Conservation (phyloP, 1,139 yeast genomes). For the Kodamaea arcana region DNA sequence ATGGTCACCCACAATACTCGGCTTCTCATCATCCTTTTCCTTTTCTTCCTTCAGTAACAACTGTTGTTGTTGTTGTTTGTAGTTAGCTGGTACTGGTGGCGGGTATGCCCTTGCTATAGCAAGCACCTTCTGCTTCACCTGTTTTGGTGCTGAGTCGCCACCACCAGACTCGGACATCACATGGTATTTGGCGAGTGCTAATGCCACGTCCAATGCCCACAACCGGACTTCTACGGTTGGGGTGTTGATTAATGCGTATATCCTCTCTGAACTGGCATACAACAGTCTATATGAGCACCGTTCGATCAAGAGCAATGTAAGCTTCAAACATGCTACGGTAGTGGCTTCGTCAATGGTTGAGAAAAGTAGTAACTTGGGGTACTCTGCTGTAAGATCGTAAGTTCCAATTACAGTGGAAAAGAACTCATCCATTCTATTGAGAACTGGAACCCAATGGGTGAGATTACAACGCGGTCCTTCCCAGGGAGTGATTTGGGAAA, state of each 20-base stretch:
- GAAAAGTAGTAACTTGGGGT: slow-evolving; percentile 44
- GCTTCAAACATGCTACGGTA: slow-evolving; percentile 52
- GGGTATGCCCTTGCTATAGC: slow-evolving; percentile 56
- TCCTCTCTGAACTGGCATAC: slow-evolving; percentile 63
- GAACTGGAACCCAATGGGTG: slow-evolving; percentile 70
- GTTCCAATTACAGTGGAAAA: slow-evolving; percentile 51
- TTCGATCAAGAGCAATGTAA: slow-evolving; percentile 61
- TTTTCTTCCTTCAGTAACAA: slow-evolving; percentile 13
- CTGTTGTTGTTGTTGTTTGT: slow-evolving; percentile 16
- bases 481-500: slow-evolving; percentile 39
- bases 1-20: slow-evolving; percentile 41
- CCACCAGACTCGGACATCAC: slow-evolving; percentile 1
- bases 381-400: slow-evolving; percentile 51
- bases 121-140: slow-evolving; percentile 41
- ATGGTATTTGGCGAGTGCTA: slow-evolving; percentile 48
- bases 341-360: slow-evolving; percentile 41
- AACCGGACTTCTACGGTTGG: slow-evolving; percentile 59
- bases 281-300: slow-evolving; percentile 66
- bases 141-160: slow-evolving; percentile 35
- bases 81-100: slow-evolving; percentile 43
- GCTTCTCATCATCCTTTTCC: slow-evolving; percentile 13
- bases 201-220: slow-evolving; percentile 61
- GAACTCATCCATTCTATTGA: slow-evolving; percentile 71
- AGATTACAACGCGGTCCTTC: slow-evolving; percentile 70
- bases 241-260: slow-evolving; percentile 57